Conservation (phyloP, 73 alveolate genomes). For the Paramecium sexaurelia region DNA sequence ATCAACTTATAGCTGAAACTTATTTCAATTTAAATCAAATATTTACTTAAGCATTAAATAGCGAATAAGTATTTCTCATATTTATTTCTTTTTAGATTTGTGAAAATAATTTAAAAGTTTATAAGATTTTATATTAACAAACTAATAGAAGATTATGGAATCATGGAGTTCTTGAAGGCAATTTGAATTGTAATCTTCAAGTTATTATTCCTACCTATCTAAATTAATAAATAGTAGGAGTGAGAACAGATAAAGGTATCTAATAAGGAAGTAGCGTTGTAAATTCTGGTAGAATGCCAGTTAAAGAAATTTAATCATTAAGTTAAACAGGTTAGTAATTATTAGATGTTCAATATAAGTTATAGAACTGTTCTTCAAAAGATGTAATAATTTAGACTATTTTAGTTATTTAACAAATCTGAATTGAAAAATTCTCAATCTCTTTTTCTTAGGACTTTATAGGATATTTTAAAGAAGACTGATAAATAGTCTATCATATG, state of each 20-base stretch:
- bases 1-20: not conserved
- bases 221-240: conserved; percentile 68
- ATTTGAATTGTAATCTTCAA: conserved; percentile 27
- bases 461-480: conserved; percentile 10
- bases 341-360: conserved; percentile 21
- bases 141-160: conserved; percentile 54
- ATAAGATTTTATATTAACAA: not conserved
- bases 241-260: conserved; percentile 79
- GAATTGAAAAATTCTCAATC: conserved; percentile 52
- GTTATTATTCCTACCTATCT: conserved; percentile 40
- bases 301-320: not conserved
- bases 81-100: not conserved
- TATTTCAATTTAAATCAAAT: conserved; percentile 8
- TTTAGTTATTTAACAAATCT: not conserved
- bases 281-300: conserved; percentile 41
- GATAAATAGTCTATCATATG: conserved; percentile 78
- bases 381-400: conserved; percentile 7
- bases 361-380: not conserved
- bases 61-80: not conserved
- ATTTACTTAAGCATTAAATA: conserved; percentile 14
- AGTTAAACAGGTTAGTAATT: conserved; percentile 26
- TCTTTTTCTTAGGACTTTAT: not conserved
- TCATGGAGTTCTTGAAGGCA: conserved; percentile 57
- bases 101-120: conserved; percentile 26
- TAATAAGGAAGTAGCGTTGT: conserved; percentile 73